A percentile compares a stretch with the other conserved stretches of the same genome.
Evolutionary conservation across 1,284 basidiomycete genomes (phyloP).

Genomic region (Cryptococcus deneoformans): DNA sequence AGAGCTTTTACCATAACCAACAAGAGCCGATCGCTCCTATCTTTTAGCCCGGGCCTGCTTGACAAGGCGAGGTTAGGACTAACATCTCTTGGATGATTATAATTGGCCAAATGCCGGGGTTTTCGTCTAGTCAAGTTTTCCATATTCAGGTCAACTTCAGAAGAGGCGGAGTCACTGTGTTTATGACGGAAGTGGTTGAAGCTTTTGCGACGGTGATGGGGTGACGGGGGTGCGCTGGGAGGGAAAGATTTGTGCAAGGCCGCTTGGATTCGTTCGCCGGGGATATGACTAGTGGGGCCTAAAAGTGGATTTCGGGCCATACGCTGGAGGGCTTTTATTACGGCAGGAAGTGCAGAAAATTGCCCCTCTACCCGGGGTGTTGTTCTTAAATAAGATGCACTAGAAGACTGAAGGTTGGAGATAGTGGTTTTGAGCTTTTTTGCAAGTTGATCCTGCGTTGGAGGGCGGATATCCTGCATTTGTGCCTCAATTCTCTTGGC

Average conservation of each 20-base stretch:
- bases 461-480: neutral
- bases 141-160: neutral
- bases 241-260: conserved; percentile 30
- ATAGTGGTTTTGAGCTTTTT: conserved; percentile 23
- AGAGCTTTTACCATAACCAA: conserved; percentile 10
- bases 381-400: conserved; percentile 23
- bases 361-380: conserved; percentile 14
- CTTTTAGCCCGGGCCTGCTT: conserved; percentile 8
- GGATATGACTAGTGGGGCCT: conserved; percentile 36
- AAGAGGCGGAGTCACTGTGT: neutral
- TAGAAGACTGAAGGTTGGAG: conserved; percentile 12
- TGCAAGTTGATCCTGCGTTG: conserved; percentile 21
- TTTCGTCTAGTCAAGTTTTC: neutral
- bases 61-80: conserved; percentile 2
- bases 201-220: neutral
- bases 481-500: conserved; percentile 22
- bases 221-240: conserved; percentile 5
- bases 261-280: conserved; percentile 39
- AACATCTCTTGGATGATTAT: conserved; percentile 1
- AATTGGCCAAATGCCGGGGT: conserved; percentile 9
- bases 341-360: conserved; percentile 16
- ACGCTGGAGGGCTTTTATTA: conserved; percentile 25
- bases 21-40: conserved; percentile 10
- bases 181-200: neutral
- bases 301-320: conserved; percentile 41